Base-by-base conservation (phyloP, 2,329 filamentous ascomycete genomes). In the Xylaria hypoxylon region DNA sequence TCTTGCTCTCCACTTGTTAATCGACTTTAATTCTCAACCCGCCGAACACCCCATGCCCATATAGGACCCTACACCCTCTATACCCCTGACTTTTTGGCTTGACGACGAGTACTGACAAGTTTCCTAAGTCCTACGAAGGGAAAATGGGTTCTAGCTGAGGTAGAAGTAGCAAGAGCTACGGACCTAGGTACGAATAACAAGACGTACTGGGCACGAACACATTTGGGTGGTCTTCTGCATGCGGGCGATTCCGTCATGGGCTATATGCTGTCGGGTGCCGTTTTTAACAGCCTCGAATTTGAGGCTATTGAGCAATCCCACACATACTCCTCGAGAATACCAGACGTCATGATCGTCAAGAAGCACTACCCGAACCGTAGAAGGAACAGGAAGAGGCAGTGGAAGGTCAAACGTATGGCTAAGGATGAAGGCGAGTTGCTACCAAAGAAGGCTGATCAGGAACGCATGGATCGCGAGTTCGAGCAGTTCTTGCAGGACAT, bases 401-500 rank as follows among this genome's bases (percentile, higher is more conserved):
- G 96, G 96, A 92, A 91, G 79, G 89, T 99, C 79, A 96, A 92
- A 88, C 93, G 96, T 76, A 95, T 99, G 92, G 87, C 86, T 71
- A 91, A 89, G 81, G 94, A 98, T 70, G 93, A 97, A 78, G 91
- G 92, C 72, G 95, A 97, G 71, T 86, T 96, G 79, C 82, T 94
- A 70, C 92, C 93, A 40, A 90, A 92, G 83, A 93, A 97, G 82
- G 85, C 93, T 66, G 94, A 98, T 77, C 92, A 95, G 77, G 92
- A 94, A 66, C 89, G 90, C 70, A 89, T 97, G 83, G 94, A 98
- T 77, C 88, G 90, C 71, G 96, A 99, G 80, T 99, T 97, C 81
- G 96, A 99, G 83, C 89, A 94, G 87, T 99, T 99, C 88, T 83
- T 99, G 84, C 90, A 92, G 51, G 96, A 99, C 79, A 93, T 99